Percentiles rank a stretch among this genome's conserved stretches.
phyloP scores from a whole-genome alignment of 2,329 filamentous ascomycete species.

The Cladobotryum mycophilum region DNA sequence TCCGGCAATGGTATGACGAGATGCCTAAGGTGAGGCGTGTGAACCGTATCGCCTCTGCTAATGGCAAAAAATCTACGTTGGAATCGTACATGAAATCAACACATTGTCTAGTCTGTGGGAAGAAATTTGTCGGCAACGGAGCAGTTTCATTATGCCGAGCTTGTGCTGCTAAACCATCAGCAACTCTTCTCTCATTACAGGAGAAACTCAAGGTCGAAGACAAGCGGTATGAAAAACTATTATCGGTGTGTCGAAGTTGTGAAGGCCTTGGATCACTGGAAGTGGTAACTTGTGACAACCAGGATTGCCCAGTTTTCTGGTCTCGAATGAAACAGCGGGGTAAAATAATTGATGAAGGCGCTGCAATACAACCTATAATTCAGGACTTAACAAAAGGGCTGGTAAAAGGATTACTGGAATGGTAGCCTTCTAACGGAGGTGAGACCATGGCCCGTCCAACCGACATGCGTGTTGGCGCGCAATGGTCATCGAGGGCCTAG shows the following conservation, averaged over 20 bases:
- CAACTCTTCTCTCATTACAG: constrained; percentile 59
- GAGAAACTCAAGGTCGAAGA: constrained; percentile 57
- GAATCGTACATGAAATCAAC: constrained; percentile 86
- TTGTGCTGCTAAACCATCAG: constrained; percentile 50
- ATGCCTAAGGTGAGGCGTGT: constrained; percentile 88
- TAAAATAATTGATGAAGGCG: constrained; percentile 36
- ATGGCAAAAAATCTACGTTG: constrained; percentile 60
- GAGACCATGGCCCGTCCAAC: too few species aligned
- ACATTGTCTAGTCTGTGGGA: constrained; percentile 67
- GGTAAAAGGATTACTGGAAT: constrained; percentile 26
- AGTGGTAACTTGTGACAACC: constrained; percentile 78
- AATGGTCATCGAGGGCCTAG: too few species aligned
- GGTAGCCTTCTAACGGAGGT: constrained; percentile 18
- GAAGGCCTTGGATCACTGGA: constrained; percentile 67
- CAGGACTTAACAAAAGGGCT: constrained; percentile 23
- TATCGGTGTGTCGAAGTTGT: constrained; percentile 73
- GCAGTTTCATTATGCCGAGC: constrained; percentile 45
- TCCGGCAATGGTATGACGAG: constrained; percentile 87
- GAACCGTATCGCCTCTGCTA: constrained; percentile 27
- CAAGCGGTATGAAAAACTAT: constrained; percentile 55
- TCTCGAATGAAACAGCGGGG: constrained; percentile 59
- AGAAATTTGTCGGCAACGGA: constrained; percentile 22
- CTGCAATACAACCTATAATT: constrained; percentile 26
- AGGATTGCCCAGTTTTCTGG: constrained; percentile 92
- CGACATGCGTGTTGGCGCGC: too few species aligned